A percentile compares a stretch with the other conserved stretches of the same genome.
phyloP scores from a whole-genome alignment of 352 stramenopile genomes.

The Phytophthora palmivora region DNA sequence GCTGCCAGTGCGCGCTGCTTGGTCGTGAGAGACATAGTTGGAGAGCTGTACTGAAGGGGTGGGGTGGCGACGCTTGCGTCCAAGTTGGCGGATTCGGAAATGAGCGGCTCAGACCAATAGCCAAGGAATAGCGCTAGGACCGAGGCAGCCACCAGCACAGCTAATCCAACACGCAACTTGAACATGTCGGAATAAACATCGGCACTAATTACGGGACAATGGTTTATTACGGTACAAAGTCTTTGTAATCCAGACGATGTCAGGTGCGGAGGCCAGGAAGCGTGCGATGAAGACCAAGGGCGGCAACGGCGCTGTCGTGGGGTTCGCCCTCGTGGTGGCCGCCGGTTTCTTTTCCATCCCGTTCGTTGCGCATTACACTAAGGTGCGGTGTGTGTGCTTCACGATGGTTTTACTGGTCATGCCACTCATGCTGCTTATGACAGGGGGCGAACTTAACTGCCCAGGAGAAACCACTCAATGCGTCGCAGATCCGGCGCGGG shows the following conservation, averaged over 20 bases:
- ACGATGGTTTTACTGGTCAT: background rate
- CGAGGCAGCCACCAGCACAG: constrained; percentile 1
- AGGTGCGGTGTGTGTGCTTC: constrained; percentile 40
- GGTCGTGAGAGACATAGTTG: constrained; percentile 26
- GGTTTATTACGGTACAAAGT: constrained; percentile 2
- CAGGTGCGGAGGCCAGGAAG: constrained; percentile 26
- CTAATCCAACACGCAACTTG: constrained; percentile 1
- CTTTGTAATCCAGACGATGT: constrained; percentile 12
- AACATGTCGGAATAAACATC: constrained; percentile 4
- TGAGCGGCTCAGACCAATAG: constrained; percentile 17
- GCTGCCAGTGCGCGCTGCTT: constrained; percentile 59
- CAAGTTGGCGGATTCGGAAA: constrained; percentile 11
- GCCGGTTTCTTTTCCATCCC: constrained; percentile 79
- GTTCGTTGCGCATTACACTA: constrained; percentile 72
- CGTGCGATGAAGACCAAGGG: constrained; percentile 35
- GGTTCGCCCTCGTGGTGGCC: constrained; percentile 55
- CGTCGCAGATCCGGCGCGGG: constrained; percentile 79
- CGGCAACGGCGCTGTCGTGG: constrained; percentile 50
- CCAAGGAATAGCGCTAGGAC: constrained; percentile 4
- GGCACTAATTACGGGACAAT: constrained; percentile 4
- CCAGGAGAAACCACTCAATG: constrained; percentile 66
- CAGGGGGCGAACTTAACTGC: constrained; percentile 68
- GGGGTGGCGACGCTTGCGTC: background rate
- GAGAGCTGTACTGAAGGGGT: background rate
- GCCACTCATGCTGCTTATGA: constrained; percentile 12